A percentile compares a stretch with the other conserved stretches of the same genome.
Evolutionary conservation across 2,329 filamentous ascomycete genomes (phyloP).

Genomic region (Penicillium concentricum): DNA sequence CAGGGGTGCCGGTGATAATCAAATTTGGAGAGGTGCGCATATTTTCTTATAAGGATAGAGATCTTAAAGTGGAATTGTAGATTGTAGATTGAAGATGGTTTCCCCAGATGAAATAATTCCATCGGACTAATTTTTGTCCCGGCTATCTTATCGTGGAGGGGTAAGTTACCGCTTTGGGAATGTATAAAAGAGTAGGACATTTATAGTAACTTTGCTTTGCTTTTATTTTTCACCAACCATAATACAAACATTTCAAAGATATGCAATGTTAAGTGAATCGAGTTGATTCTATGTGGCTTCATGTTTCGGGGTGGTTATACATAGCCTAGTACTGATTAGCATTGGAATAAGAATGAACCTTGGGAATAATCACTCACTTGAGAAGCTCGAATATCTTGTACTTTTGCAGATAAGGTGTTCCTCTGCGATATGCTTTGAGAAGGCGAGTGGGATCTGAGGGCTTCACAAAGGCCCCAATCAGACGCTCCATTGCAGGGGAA

Average conservation of each 20-base stretch:
- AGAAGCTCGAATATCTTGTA: constrained; percentile 79
- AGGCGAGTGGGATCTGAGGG: constrained; percentile 52
- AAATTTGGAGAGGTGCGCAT: constrained; percentile 69
- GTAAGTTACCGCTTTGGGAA: constrained; percentile 5
- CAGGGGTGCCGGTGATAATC: constrained; percentile 91
- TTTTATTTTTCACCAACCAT: not conserved
- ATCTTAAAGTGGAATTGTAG: not conserved
- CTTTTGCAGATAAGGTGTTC: constrained; percentile 63
- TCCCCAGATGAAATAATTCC: constrained; percentile 20
- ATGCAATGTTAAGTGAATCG: not conserved
- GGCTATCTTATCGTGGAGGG: constrained; percentile 18
- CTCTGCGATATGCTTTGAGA: constrained; percentile 72
- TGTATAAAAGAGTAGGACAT: constrained; percentile 4
- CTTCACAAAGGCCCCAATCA: constrained; percentile 50
- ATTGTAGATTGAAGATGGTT: constrained; percentile 2
- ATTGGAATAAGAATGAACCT: not conserved
- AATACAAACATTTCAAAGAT: not conserved
- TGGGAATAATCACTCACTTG: constrained; percentile 49
- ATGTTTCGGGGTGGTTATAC: not conserved
- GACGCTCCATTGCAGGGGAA: constrained; percentile 59
- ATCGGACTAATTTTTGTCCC: constrained; percentile 18
- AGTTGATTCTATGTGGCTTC: not conserved
- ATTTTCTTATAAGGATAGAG: constrained; percentile 1
- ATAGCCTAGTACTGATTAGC: constrained; percentile 10
- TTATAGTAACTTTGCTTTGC: not conserved